These are phyloP conservation scores for Glebionis coronaria DNA, from an alignment of 129 eudicot species.

Conservation along the genomic window DNA sequence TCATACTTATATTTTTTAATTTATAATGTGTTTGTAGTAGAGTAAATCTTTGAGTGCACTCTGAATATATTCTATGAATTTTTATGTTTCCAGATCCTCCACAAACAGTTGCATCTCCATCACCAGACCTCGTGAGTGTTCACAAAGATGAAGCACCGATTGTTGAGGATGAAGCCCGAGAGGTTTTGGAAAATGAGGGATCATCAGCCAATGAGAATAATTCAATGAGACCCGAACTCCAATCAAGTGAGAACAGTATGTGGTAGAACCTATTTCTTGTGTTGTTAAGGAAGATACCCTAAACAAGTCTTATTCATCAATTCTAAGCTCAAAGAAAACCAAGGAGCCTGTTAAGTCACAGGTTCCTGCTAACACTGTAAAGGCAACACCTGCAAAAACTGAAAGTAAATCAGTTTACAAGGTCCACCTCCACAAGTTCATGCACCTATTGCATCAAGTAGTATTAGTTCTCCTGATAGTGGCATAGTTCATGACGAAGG, in stretches of 20 bases:
- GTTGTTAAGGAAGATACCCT: slow-evolving; percentile 52
- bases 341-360: slow-evolving; percentile 40
- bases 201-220: slow-evolving; percentile 34
- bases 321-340: slow-evolving; percentile 51
- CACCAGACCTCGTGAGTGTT: slow-evolving; percentile 27
- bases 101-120: slow-evolving; percentile 35
- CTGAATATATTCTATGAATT: too few relatives aligned
- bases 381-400: slow-evolving; percentile 26
- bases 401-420: slow-evolving; percentile 34
- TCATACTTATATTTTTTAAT: not conserved
- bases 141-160: slow-evolving; percentile 33
- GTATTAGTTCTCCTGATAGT: slow-evolving; percentile 30
- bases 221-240: slow-evolving; percentile 28
- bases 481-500: too few relatives aligned
- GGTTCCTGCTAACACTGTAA: slow-evolving; percentile 37
- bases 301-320: slow-evolving; percentile 82
- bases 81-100: slow-evolving; percentile 41
- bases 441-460: slow-evolving; percentile 31
- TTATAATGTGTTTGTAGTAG: too few relatives aligned
- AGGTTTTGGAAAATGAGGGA: slow-evolving; percentile 34
- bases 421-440: slow-evolving; percentile 36
- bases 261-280: slow-evolving; percentile 38
- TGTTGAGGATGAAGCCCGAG: slow-evolving; percentile 34
- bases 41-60: too few relatives aligned
- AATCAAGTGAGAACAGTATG: slow-evolving; percentile 31